Conservation (phyloP, 345 rosid species). For the Anacardium occidentale region DNA sequence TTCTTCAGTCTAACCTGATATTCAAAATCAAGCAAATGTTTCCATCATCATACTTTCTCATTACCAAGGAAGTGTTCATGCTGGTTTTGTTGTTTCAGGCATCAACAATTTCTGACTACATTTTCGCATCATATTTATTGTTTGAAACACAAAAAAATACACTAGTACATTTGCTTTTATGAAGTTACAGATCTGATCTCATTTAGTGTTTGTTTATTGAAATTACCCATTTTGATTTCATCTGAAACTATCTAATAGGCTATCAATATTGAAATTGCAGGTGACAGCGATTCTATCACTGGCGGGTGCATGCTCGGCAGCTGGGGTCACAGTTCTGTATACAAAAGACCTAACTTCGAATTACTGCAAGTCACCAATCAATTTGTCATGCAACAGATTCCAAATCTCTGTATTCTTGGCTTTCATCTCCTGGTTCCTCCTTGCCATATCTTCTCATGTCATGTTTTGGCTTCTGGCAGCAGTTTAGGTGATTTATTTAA, state of each 20-base stretch:
- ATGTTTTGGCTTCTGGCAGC: slow-evolving; percentile 45
- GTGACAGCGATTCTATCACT: slow-evolving; percentile 40
- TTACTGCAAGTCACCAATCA: slow-evolving; percentile 23
- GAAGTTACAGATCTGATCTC: neutral
- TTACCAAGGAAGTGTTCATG: neutral
- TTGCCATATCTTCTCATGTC: slow-evolving; percentile 37
- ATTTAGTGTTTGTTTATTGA: neutral
- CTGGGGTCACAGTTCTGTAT: slow-evolving; percentile 32
- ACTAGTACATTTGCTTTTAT: neutral
- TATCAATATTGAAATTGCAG: slow-evolving; percentile 23
- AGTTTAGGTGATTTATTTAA: slow-evolving; percentile 13
- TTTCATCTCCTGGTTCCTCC: slow-evolving; percentile 36
- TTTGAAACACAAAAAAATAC: neutral
- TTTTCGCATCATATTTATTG: neutral
- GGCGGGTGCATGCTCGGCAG: slow-evolving; percentile 41
- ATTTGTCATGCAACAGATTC: slow-evolving; percentile 29
- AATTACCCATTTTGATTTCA: neutral
- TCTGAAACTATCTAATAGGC: neutral
- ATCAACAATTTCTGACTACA: neutral
- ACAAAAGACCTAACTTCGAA: slow-evolving; percentile 29
- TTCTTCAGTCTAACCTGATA: neutral
- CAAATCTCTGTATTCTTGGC: slow-evolving; percentile 37
- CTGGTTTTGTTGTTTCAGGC: neutral
- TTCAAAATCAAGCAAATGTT: neutral
- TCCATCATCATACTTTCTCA: neutral